Conservation (phyloP, 2,329 filamentous ascomycete species). For the Monosporascus sp. region DNA sequence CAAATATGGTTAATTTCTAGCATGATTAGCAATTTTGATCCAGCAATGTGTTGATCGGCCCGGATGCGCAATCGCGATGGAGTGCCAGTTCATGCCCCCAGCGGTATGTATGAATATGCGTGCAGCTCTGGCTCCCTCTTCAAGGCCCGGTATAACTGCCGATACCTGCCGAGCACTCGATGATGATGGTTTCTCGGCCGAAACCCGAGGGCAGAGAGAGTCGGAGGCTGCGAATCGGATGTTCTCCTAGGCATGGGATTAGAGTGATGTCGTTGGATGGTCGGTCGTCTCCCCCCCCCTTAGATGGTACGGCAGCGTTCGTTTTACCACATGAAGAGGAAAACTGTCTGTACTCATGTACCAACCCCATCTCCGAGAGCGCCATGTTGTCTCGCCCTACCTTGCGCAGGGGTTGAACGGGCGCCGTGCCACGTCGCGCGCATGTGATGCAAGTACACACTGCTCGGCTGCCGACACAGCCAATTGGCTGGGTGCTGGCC, state of each 20-base stretch:
- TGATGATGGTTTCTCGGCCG: not conserved
- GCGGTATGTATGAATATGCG: not conserved
- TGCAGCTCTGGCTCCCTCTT: not conserved
- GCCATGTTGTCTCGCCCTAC: conserved; percentile 21
- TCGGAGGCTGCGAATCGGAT: conserved; percentile 18
- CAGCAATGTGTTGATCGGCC: not conserved
- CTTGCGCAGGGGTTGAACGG: conserved; percentile 18
- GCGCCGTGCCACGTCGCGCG: conserved; percentile 19
- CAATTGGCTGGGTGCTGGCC: conserved; percentile 21
- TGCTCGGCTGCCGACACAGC: conserved; percentile 22
- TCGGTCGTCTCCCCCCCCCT: conserved; percentile 9
- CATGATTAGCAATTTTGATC: not conserved
- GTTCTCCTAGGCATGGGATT: conserved; percentile 13
- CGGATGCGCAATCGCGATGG: not conserved
- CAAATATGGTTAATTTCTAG: too few relatives aligned
- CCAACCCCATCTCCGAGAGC: conserved; percentile 15
- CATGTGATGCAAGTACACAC: conserved; percentile 17
- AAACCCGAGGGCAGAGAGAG: not conserved
- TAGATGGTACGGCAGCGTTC: conserved; percentile 20
- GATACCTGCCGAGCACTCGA: not conserved
- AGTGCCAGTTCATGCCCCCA: conserved; percentile 3
- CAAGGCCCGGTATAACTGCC: not conserved
- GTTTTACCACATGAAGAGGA: conserved; percentile 21
- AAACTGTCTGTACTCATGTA: conserved; percentile 16
- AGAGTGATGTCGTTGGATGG: conserved; percentile 16